These are phyloP conservation scores for Niebla homalea DNA, from an alignment of 495 filamentous ascomycete species.

Conservation along the genomic window DNA sequence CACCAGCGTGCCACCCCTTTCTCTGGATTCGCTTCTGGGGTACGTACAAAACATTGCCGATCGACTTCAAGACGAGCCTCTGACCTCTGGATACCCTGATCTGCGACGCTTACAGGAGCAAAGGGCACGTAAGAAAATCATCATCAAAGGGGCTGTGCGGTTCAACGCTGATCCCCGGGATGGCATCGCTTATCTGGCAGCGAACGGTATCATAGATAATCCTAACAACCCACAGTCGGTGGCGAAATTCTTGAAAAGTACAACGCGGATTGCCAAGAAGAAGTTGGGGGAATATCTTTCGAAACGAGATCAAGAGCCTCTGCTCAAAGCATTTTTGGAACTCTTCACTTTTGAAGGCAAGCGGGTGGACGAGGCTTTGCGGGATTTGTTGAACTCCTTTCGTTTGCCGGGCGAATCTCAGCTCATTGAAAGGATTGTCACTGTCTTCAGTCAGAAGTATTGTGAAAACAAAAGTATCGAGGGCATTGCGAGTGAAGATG, in stretches of 20 bases:
- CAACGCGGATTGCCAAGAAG: conserved; percentile 77
- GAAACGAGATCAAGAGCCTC: conserved; percentile 68
- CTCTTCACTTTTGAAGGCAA: conserved; percentile 76
- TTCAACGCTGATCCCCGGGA: conserved; percentile 93
- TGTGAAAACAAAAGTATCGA: conserved; percentile 56
- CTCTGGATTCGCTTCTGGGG: conserved; percentile 78
- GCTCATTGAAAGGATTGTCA: conserved; percentile 87
- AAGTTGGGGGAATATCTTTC: conserved; percentile 84
- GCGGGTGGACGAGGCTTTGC: conserved; percentile 77
- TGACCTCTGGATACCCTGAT: conserved; percentile 54
- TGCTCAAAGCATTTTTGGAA: conserved; percentile 72
- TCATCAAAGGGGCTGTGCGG: conserved; percentile 75
- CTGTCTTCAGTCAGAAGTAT: conserved; percentile 75
- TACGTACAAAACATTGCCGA: conserved; percentile 88
- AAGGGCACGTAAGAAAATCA: conserved; percentile 67
- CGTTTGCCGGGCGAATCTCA: conserved; percentile 84
- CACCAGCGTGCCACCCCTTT: conserved; percentile 91
- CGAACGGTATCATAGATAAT: conserved; percentile 71
- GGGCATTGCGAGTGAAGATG: conserved; percentile 74
- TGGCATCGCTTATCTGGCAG: conserved; percentile 72
- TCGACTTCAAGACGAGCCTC: conserved; percentile 57
- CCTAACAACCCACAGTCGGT: conserved; percentile 57
- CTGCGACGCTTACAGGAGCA: conserved; percentile 49
- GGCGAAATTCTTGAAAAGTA: conserved; percentile 72
- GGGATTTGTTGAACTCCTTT: conserved; percentile 81